Evolutionary conservation across 257 asterid species (phyloP).

Genomic region (Scutellaria minor): DNA sequence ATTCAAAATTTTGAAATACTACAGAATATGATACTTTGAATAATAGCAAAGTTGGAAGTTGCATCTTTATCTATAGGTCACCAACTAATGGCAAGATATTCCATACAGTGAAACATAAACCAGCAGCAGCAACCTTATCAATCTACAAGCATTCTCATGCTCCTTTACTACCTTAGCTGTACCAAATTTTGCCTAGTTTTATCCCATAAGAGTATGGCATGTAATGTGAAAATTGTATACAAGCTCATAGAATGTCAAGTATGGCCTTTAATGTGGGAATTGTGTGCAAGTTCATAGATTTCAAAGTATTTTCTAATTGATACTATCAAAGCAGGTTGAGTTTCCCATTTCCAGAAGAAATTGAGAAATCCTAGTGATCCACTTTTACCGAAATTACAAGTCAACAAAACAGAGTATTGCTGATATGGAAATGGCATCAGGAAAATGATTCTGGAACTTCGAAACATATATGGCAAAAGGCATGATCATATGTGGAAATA

Average conservation of each 20-base stretch:
- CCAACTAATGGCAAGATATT: constrained; percentile 5
- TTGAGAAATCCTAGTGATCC: constrained; percentile 20
- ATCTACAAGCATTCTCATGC: constrained; percentile 23
- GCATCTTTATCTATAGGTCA: constrained; percentile 13
- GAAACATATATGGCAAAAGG: constrained; percentile 16
- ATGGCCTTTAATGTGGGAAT: too few relatives aligned
- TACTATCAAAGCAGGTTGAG: neutral
- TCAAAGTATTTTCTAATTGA: neutral
- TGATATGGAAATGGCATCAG: constrained; percentile 15
- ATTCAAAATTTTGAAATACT: neutral
- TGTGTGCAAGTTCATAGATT: neutral
- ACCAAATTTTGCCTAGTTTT: neutral
- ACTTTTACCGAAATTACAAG: constrained; percentile 11
- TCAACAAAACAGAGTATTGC: constrained; percentile 3
- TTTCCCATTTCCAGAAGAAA: constrained; percentile 10
- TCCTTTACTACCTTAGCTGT: constrained; percentile 19
- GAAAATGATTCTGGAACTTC: neutral
- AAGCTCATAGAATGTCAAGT: neutral
- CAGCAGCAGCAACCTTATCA: neutral
- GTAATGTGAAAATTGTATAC: too few relatives aligned
- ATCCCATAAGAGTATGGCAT: neutral
- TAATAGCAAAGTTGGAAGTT: neutral
- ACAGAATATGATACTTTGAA: neutral
- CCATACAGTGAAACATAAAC: neutral
- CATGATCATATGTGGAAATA: constrained; percentile 18